Conservation (phyloP, 805 yeast genomes). For the Candida verbasci region DNA sequence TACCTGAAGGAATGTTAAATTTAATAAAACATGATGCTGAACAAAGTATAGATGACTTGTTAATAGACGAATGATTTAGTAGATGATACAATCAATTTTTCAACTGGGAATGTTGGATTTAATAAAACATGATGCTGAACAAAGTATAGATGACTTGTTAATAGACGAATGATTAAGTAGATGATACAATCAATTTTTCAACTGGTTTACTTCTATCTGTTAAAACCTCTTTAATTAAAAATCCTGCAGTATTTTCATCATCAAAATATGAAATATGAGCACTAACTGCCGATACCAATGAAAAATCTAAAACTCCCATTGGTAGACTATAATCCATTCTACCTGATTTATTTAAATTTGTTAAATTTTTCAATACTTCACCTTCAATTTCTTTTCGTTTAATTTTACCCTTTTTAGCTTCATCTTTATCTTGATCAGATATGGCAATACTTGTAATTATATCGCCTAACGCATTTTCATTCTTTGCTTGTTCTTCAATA, state of each 20-base stretch:
- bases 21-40: slow-evolving; percentile 83
- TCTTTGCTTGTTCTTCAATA: slow-evolving; percentile 10
- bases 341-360: slow-evolving; percentile 61
- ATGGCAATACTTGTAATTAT: slow-evolving; percentile 26
- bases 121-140: slow-evolving; percentile 81
- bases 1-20: slow-evolving; percentile 89
- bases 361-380: slow-evolving; percentile 31
- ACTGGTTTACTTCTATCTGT: slow-evolving; percentile 18
- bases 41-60: slow-evolving; percentile 71
- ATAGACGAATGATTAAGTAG: slow-evolving; percentile 18
- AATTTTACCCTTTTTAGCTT: slow-evolving; percentile 13
- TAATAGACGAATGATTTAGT: slow-evolving; percentile 24
- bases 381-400: slow-evolving; percentile 22
- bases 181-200: slow-evolving; percentile 23
- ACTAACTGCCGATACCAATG: slow-evolving; percentile 73
- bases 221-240: slow-evolving; percentile 59
- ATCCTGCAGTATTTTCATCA: slow-evolving; percentile 78
- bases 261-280: slow-evolving; percentile 90
- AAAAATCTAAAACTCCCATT: slow-evolving; percentile 74
- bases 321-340: slow-evolving; percentile 79
- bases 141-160: slow-evolving; percentile 69
- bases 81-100: slow-evolving; percentile 82
- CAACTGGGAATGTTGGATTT: slow-evolving; percentile 90
- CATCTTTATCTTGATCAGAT: slow-evolving; percentile 15
- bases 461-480: slow-evolving; percentile 40